These are phyloP conservation scores for Escallonia rubra DNA, from an alignment of 129 eudicot species.

Conservation along the genomic window DNA sequence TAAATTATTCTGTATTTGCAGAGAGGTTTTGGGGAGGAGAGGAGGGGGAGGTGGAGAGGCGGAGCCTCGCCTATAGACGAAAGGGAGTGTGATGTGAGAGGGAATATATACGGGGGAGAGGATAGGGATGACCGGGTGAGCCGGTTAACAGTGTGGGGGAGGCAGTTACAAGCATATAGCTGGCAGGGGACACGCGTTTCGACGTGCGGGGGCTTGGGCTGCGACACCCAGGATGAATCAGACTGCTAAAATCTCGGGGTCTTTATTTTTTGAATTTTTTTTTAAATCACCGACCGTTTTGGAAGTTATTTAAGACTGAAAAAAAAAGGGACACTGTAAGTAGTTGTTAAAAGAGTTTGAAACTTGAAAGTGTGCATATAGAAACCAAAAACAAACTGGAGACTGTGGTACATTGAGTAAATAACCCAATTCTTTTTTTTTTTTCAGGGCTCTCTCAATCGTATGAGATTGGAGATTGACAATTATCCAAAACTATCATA, in stretches of 20 bases:
- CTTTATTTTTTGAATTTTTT: no score
- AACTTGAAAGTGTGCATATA: no score
- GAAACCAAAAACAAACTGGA: no score
- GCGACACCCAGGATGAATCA: slow-evolving; percentile 32
- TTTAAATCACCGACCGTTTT: slow-evolving; percentile 74
- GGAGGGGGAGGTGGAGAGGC: slow-evolving; percentile 16
- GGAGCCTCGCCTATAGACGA: slow-evolving; percentile 18
- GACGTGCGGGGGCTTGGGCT: slow-evolving; percentile 5
- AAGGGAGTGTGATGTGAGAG: background rate
- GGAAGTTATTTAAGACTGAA: slow-evolving; percentile 23
- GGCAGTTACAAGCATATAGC: slow-evolving; percentile 72
- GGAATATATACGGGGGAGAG: slow-evolving; percentile 22
- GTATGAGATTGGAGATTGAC: no score
- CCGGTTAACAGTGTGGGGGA: slow-evolving; percentile 32
- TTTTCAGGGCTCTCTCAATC: no score
- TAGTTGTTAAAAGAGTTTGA: no score
- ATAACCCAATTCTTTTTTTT: no score
- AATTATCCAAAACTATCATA: no score
- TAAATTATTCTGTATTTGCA: background rate
- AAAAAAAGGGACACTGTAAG: no score
- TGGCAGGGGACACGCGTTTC: slow-evolving; percentile 73
- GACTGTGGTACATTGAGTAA: no score
- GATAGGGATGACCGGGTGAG: slow-evolving; percentile 44
- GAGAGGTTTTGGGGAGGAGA: background rate
- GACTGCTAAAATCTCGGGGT: slow-evolving; percentile 21